Conservation (phyloP, 2,329 filamentous ascomycete species). For the Aspergillus flavus region DNA sequence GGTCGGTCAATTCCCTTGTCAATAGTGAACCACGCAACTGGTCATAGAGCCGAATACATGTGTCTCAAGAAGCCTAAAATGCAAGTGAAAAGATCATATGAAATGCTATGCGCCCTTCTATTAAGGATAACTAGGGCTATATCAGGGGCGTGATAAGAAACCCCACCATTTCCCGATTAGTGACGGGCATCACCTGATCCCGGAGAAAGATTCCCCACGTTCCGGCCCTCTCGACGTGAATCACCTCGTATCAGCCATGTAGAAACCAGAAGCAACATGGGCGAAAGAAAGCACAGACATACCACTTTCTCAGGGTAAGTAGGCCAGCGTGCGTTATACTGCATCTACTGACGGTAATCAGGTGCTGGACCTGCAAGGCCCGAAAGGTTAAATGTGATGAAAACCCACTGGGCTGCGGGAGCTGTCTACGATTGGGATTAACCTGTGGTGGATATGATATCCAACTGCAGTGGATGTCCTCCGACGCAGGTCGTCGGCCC, state of each 20-base stretch:
- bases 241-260: neutral
- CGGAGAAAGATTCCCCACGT: neutral
- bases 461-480: neutral
- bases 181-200: neutral
- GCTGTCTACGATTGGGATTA: neutral
- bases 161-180: neutral
- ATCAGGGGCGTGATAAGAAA: neutral
- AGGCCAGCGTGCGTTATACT: neutral
- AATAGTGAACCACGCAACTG: no score
- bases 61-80: no score
- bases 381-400: neutral
- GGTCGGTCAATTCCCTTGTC: no score
- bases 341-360: neutral
- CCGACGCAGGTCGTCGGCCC: neutral
- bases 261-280: neutral
- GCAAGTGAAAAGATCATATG: no score
- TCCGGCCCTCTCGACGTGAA: neutral
- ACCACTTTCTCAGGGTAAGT: neutral
- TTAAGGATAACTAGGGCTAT: neutral
- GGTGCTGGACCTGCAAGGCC: neutral
- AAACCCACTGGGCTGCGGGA: neutral
- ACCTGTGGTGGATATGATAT: neutral
- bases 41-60: no score
- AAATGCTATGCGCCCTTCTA: no score
- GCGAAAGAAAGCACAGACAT: neutral